phyloP scores from a whole-genome alignment of 768 basidiomycete genomes.

The Mycena olivaceomarginata region DNA sequence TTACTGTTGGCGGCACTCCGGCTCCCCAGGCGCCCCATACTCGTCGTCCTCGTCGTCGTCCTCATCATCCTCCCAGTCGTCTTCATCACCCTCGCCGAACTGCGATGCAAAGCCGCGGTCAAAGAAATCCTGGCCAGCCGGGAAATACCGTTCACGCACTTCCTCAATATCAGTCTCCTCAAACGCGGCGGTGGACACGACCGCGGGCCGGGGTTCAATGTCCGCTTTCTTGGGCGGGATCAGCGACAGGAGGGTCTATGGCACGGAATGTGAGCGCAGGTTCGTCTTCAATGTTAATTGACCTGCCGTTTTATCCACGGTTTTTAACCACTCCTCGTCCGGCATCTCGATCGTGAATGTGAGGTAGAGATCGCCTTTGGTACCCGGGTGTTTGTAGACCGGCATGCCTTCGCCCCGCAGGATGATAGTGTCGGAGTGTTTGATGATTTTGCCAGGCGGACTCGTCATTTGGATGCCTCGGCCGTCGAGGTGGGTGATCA shows the following conservation, averaged over 20 bases:
- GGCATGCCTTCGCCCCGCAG: slow-evolving; percentile 96
- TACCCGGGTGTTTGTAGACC: slow-evolving; percentile 74
- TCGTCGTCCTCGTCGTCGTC: slow-evolving; percentile 76
- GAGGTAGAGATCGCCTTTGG: slow-evolving; percentile 89
- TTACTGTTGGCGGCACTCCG: slow-evolving; percentile 79
- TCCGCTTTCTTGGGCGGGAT: slow-evolving; percentile 88
- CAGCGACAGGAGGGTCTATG: slow-evolving; percentile 77
- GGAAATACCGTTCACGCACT: slow-evolving; percentile 88
- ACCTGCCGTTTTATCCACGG: slow-evolving; percentile 75
- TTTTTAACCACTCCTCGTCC: slow-evolving; percentile 82
- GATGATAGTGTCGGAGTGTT: slow-evolving; percentile 83
- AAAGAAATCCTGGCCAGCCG: slow-evolving; percentile 86
- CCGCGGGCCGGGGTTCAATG: slow-evolving; percentile 81
- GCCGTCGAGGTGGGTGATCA: slow-evolving; percentile 95
- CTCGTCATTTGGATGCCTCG: slow-evolving; percentile 89
- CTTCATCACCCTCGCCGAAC: slow-evolving; percentile 82
- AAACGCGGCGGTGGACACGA: slow-evolving; percentile 82
- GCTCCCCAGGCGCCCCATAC: slow-evolving; percentile 58
- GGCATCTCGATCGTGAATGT: slow-evolving; percentile 95
- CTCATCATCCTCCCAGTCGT: slow-evolving; percentile 75
- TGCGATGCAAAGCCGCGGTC: slow-evolving; percentile 81
- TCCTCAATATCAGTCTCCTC: slow-evolving; percentile 88
- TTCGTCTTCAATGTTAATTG: background rate
- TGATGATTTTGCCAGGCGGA: slow-evolving; percentile 86
- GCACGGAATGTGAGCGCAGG: slow-evolving; percentile 22